Conservation (phyloP, 106 monocot species). For the Platanthera zijinensis region DNA sequence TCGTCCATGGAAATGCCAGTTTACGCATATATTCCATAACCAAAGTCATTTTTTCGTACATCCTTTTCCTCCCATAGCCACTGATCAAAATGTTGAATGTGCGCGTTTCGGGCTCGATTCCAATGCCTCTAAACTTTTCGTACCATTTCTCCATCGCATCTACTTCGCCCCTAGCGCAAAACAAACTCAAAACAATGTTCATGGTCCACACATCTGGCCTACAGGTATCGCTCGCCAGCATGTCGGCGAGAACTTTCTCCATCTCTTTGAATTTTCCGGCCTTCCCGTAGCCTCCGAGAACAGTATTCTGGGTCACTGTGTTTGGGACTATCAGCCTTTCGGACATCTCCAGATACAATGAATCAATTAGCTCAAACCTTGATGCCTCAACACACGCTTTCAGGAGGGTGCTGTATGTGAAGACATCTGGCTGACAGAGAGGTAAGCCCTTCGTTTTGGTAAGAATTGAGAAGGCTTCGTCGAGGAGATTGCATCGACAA, state of each 20-base stretch:
- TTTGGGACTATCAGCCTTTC: slow-evolving; percentile 48
- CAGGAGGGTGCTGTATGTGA: slow-evolving; percentile 73
- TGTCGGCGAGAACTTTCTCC: slow-evolving; percentile 60
- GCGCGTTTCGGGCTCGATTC: slow-evolving; percentile 79
- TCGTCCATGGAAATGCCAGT: slow-evolving; percentile 75
- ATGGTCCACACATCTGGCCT: slow-evolving; percentile 89
- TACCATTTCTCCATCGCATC: slow-evolving; percentile 93
- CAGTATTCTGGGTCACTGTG: slow-evolving; percentile 77
- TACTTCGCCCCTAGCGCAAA: slow-evolving; percentile 58
- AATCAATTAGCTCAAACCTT: slow-evolving; percentile 62
- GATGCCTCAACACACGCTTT: slow-evolving; percentile 60
- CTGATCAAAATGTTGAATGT: slow-evolving; percentile 89
- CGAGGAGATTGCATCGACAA: slow-evolving; percentile 51
- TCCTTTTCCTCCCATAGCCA: slow-evolving; percentile 61
- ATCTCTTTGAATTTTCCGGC: slow-evolving; percentile 69
- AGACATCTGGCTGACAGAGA: slow-evolving; percentile 77
- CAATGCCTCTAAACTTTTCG: slow-evolving; percentile 67
- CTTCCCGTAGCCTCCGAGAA: slow-evolving; percentile 73
- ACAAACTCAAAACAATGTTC: slow-evolving; percentile 78
- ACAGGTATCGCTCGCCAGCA: slow-evolving; percentile 62
- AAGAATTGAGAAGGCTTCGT: slow-evolving; percentile 56
- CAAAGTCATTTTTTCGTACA: slow-evolving; percentile 85
- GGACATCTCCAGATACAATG: slow-evolving; percentile 67
- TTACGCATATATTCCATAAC: slow-evolving; percentile 95
- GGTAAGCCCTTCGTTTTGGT: slow-evolving; percentile 64